Conservation (phyloP, 139 green algal species). For the Chlorella sp. region DNA sequence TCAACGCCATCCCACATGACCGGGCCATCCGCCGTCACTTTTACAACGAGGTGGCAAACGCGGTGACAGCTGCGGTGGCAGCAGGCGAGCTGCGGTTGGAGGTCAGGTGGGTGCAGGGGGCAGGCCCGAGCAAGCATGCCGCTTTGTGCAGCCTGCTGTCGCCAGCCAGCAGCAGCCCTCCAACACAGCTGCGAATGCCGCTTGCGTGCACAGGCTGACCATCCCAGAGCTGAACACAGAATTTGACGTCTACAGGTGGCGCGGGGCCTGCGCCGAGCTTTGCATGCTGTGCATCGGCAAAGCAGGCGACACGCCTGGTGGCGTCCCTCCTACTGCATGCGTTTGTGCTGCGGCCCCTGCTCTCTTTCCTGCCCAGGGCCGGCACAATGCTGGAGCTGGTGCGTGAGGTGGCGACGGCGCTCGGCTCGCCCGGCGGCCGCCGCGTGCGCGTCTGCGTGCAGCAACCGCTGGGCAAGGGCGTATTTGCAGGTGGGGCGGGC, state of each 20-base stretch:
- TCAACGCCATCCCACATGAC: conserved; percentile 62
- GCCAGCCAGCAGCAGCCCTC: neutral
- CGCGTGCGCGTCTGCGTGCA: conserved; percentile 78
- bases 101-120: conserved; percentile 19
- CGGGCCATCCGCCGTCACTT: conserved; percentile 53
- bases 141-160: neutral
- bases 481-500: conserved; percentile 68
- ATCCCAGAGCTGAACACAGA: conserved; percentile 61
- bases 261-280: no score
- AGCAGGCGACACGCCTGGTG: no score
- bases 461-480: conserved; percentile 73
- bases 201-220: conserved; percentile 1
- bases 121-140: neutral
- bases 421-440: conserved; percentile 73
- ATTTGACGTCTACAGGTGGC: conserved; percentile 84
- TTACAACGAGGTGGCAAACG: conserved; percentile 42
- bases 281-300: no score
- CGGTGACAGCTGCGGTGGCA: conserved; percentile 38
- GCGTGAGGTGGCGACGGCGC: conserved; percentile 65
- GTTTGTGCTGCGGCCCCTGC: no score
- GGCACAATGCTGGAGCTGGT: conserved; percentile 85
- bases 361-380: no score
- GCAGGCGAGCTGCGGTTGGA: conserved; percentile 38
- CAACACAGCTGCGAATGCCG: neutral
- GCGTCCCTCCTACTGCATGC: no score